phyloP scores from a whole-genome alignment of 2,329 filamentous ascomycete genomes.

The Curvularia verruculosa region DNA sequence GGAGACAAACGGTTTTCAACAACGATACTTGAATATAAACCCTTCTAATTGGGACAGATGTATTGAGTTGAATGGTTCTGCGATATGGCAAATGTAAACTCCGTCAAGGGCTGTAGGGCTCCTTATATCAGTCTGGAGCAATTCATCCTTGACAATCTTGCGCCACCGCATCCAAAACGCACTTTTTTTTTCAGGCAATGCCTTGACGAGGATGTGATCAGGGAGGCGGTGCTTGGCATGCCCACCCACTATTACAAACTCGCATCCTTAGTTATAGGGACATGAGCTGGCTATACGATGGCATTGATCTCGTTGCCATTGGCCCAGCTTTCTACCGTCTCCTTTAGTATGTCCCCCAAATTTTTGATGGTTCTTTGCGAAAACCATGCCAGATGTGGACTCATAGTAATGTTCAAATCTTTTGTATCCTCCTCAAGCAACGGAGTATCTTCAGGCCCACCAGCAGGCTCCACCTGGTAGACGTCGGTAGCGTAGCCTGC shows the following conservation, averaged over 20 bases:
- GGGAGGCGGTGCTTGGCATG: background rate
- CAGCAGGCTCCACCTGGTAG: constrained; percentile 56
- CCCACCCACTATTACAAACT: background rate
- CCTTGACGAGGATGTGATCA: background rate
- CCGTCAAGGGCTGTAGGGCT: background rate
- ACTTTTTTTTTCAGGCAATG: background rate
- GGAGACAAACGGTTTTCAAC: background rate
- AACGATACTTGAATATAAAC: no score
- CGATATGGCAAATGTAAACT: background rate
- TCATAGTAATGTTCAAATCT: constrained; percentile 58
- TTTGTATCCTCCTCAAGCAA: constrained; percentile 53
- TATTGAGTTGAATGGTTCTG: background rate
- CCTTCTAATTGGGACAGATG: background rate
- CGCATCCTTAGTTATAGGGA: background rate
- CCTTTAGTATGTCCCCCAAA: constrained; percentile 52
- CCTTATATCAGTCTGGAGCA: background rate
- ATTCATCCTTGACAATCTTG: background rate
- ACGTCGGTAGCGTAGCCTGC: constrained; percentile 61
- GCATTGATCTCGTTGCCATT: constrained; percentile 50
- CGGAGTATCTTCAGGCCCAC: constrained; percentile 49
- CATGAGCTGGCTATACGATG: constrained; percentile 27
- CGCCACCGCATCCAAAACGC: background rate
- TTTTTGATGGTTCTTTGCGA: constrained; percentile 56
- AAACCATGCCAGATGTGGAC: constrained; percentile 62
- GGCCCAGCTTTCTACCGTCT: constrained; percentile 56